Conservation (phyloP, 2,329 filamentous ascomycete genomes). For the Arthrobotrys megalospora region DNA sequence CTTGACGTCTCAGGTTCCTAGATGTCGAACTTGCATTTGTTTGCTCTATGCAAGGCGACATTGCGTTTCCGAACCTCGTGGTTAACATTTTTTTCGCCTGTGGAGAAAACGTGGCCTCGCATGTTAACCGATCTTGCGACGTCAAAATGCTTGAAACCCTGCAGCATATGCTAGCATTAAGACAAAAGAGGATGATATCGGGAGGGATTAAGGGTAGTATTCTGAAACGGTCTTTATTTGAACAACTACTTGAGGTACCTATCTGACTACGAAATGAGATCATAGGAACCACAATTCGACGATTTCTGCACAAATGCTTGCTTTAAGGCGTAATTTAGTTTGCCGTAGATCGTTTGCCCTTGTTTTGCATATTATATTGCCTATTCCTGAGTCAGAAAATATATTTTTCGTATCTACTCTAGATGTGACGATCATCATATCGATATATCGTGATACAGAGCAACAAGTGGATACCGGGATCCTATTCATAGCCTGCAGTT, state of each 20-base stretch:
- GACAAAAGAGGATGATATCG: constrained; percentile 3
- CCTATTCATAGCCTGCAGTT: constrained; percentile 1
- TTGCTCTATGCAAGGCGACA: constrained; percentile 57
- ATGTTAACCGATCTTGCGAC: constrained; percentile 13
- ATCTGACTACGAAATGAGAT: neutral
- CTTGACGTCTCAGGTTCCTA: constrained; percentile 46
- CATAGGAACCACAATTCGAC: neutral
- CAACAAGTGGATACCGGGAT: neutral
- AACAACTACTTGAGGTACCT: neutral
- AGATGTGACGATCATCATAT: neutral
- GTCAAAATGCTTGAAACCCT: constrained; percentile 8
- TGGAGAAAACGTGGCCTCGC: constrained; percentile 50
- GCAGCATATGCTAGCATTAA: neutral
- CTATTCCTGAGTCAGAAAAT: neutral
- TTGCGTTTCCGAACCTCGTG: constrained; percentile 57
- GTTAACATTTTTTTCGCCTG: constrained; percentile 25
- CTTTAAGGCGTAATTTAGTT: neutral
- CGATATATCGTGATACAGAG: neutral
- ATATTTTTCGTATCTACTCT: neutral
- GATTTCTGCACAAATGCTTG: neutral
- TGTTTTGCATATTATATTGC: neutral
- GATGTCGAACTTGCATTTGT: constrained; percentile 30
- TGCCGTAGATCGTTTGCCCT: constrained; percentile 7
- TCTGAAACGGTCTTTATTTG: constrained; percentile 10
- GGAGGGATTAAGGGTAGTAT: neutral